phyloP scores from a whole-genome alignment of 495 filamentous ascomycete genomes.

The Penicillium diatomitis region DNA sequence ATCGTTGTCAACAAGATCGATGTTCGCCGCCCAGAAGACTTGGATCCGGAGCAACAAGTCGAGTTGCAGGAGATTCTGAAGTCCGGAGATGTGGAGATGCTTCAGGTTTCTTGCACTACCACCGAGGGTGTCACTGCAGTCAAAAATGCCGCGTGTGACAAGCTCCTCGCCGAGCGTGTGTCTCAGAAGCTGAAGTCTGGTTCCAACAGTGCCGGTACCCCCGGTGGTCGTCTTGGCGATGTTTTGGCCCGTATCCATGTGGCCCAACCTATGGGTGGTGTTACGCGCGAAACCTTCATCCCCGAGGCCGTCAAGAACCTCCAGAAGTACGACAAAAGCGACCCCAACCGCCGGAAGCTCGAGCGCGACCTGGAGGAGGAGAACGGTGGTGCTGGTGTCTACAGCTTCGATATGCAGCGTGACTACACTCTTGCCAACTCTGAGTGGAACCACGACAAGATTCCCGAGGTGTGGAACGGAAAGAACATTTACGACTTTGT shows the following conservation, averaged over 20 bases:
- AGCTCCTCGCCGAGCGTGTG: constrained; percentile 83
- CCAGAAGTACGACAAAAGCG: constrained; percentile 82
- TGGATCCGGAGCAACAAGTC: constrained; percentile 70
- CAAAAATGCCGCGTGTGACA: constrained; percentile 90
- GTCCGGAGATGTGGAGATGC: constrained; percentile 78
- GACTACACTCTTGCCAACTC: constrained; percentile 76
- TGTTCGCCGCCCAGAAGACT: constrained; percentile 74
- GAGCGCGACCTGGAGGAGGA: constrained; percentile 87
- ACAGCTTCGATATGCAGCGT: constrained; percentile 80
- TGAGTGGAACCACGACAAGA: constrained; percentile 92
- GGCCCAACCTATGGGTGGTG: constrained; percentile 77
- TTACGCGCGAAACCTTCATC: constrained; percentile 68
- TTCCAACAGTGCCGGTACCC: constrained; percentile 58
- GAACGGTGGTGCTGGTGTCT: constrained; percentile 90
- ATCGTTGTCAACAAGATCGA: constrained; percentile 98
- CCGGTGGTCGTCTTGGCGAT: constrained; percentile 73
- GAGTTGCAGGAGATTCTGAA: constrained; percentile 73
- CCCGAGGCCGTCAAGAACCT: constrained; percentile 72
- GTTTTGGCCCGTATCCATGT: constrained; percentile 93
- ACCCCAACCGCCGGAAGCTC: constrained; percentile 68
- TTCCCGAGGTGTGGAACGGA: constrained; percentile 86
- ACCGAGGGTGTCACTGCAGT: constrained; percentile 89
- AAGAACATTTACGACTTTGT: constrained; percentile 96
- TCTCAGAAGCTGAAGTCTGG: constrained; percentile 92
- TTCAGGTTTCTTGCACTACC: constrained; percentile 89